Evolutionary conservation across 2,329 filamentous ascomycete species (phyloP).

Genomic region (Pseudocercospora eumusae): DNA sequence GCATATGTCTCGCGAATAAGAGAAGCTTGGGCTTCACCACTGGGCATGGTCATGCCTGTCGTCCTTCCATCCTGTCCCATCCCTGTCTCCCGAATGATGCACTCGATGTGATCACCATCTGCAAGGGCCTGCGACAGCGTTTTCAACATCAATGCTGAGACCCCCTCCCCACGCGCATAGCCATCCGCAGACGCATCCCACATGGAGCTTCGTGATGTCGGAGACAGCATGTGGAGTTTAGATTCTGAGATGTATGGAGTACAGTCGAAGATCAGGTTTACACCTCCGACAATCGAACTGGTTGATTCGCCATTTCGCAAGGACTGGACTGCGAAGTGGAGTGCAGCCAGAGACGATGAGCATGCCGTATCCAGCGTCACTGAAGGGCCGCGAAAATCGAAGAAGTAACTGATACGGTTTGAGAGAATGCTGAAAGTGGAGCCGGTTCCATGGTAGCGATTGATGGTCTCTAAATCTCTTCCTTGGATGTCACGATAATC

Average conservation of each 20-base stretch:
- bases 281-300: constrained; percentile 27
- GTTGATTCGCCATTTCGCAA: constrained; percentile 36
- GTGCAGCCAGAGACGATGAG: constrained; percentile 45
- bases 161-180: constrained; percentile 57
- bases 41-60: constrained; percentile 46
- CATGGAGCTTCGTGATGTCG: constrained; percentile 35
- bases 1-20: constrained; percentile 44
- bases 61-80: constrained; percentile 43
- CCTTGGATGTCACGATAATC: constrained; percentile 30
- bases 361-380: constrained; percentile 49
- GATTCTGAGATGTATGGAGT: constrained; percentile 21
- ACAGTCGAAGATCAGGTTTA: constrained; percentile 35
- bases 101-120: constrained; percentile 50
- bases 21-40: constrained; percentile 40
- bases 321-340: constrained; percentile 40
- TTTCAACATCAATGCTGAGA: constrained; percentile 56
- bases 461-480: constrained; percentile 26
- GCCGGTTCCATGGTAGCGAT: constrained; percentile 31
- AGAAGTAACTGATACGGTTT: constrained; percentile 33
- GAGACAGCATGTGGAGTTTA: constrained; percentile 29
- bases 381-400: constrained; percentile 31
- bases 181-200: constrained; percentile 49
- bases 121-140: constrained; percentile 50
- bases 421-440: constrained; percentile 27
- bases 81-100: constrained; percentile 42